These are phyloP conservation scores for Ailanthus altissimus DNA, from an alignment of 345 rosid genomes.

Conservation along the genomic window DNA sequence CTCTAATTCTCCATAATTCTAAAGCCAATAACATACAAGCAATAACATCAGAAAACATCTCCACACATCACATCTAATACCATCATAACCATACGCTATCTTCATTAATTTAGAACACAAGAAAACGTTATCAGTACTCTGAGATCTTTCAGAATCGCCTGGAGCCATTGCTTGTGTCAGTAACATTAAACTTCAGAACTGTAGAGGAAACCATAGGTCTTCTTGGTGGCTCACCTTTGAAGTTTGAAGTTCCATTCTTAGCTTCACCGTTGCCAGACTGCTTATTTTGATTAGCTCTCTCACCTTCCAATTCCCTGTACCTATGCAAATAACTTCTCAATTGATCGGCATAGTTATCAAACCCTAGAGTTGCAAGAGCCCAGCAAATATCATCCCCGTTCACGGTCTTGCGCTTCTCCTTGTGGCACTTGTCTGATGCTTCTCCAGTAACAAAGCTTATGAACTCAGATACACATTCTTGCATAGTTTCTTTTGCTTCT, in stretches of 20 bases:
- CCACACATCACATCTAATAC: neutral
- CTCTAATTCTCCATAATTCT: conserved; percentile 3
- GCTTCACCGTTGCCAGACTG: conserved; percentile 20
- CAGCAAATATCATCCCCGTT: conserved; percentile 75
- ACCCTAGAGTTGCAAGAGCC: conserved; percentile 72
- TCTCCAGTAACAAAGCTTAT: conserved; percentile 75
- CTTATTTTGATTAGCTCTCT: conserved; percentile 49
- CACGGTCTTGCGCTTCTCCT: conserved; percentile 71
- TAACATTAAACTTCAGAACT: conserved; percentile 17
- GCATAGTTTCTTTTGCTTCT: conserved; percentile 80
- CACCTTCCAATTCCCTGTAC: conserved; percentile 57
- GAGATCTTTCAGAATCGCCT: conserved; percentile 16
- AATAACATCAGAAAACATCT: neutral
- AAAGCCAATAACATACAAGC: neutral
- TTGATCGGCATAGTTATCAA: conserved; percentile 63
- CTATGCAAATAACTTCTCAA: conserved; percentile 48
- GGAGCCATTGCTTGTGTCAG: conserved; percentile 15
- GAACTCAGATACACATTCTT: conserved; percentile 79
- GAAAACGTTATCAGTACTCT: conserved; percentile 11
- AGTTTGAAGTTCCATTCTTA: neutral
- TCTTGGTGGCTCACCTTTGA: neutral
- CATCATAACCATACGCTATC: conserved; percentile 1
- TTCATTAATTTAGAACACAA: conserved; percentile 1
- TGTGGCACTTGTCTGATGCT: conserved; percentile 71
- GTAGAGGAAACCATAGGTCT: conserved; percentile 9